Conservation (phyloP, 2,329 filamentous ascomycete genomes). For the Fusarium sp. region DNA sequence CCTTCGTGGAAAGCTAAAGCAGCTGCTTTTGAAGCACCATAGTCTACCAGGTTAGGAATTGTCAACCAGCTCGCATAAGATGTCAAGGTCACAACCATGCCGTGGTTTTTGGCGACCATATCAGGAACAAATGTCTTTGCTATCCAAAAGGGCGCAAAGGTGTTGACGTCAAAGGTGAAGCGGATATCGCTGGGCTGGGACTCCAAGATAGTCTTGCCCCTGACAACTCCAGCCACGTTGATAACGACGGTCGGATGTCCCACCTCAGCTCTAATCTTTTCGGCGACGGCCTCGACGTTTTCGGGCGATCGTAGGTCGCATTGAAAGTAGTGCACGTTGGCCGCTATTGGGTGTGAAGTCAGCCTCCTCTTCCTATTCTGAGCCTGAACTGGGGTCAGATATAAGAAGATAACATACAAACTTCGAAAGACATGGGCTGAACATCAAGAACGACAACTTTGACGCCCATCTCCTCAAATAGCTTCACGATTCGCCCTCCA, state of each 20-base stretch:
- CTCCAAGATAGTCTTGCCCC: constrained; percentile 70
- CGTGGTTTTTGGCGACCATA: constrained; percentile 73
- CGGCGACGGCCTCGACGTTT: constrained; percentile 62
- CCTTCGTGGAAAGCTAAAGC: constrained; percentile 76
- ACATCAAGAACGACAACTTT: constrained; percentile 79
- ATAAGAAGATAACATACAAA: constrained; percentile 50
- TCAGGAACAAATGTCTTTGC: constrained; percentile 73
- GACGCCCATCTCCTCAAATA: constrained; percentile 72
- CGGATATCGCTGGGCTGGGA: constrained; percentile 67
- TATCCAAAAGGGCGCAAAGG: constrained; percentile 74
- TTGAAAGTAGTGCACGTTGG: constrained; percentile 73
- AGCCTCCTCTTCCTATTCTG: constrained; percentile 1
- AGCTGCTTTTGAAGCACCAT: constrained; percentile 73
- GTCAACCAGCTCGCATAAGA: constrained; percentile 70
- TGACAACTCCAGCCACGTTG: constrained; percentile 75
- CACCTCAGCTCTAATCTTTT: constrained; percentile 63
- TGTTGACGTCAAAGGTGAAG: constrained; percentile 78
- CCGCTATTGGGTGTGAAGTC: constrained; percentile 41
- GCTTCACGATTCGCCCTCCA: constrained; percentile 71
- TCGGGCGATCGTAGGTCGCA: constrained; percentile 74
- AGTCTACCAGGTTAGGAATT: constrained; percentile 74
- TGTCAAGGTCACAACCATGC: constrained; percentile 77
- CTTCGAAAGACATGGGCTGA: constrained; percentile 66
- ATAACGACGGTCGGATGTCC: constrained; percentile 76
- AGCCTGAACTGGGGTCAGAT: neutral